Conservation (phyloP, 495 filamentous ascomycete species). For the Lichina pygmaea region DNA sequence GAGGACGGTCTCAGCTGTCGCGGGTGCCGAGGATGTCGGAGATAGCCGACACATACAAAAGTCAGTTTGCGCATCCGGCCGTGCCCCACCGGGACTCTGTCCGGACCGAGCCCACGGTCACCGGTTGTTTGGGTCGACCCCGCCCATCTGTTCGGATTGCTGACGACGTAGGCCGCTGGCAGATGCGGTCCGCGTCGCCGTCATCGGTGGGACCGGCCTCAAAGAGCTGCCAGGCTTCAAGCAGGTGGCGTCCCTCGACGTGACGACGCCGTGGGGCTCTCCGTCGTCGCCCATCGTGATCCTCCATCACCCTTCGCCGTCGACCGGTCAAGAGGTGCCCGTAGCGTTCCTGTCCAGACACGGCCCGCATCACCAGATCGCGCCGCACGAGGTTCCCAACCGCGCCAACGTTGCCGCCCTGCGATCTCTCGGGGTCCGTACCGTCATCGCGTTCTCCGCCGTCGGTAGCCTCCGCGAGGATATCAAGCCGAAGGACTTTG, state of each 20-base stretch:
- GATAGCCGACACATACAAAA: background rate
- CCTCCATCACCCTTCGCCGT: slow-evolving; percentile 47
- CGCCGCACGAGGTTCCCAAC: slow-evolving; percentile 72
- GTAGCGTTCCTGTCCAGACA: slow-evolving; percentile 90
- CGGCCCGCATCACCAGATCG: slow-evolving; percentile 63
- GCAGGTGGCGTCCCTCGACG: slow-evolving; percentile 45
- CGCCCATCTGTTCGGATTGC: too few relatives aligned
- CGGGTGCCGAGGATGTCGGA: background rate
- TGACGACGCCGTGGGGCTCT: slow-evolving; percentile 68
- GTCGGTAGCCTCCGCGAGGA: slow-evolving; percentile 80
- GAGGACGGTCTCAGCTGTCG: too few relatives aligned
- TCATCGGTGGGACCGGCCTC: slow-evolving; percentile 91
- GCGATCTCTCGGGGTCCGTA: slow-evolving; percentile 64
- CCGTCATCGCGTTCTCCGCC: slow-evolving; percentile 79
- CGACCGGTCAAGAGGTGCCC: slow-evolving; percentile 27
- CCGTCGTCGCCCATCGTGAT: slow-evolving; percentile 80
- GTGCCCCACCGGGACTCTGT: too few relatives aligned
- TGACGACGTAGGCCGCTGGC: background rate
- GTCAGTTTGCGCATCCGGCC: background rate
- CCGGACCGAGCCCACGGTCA: too few relatives aligned
- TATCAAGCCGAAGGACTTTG: slow-evolving; percentile 86
- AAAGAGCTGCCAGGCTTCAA: slow-evolving; percentile 43
- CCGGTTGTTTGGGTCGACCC: too few relatives aligned
- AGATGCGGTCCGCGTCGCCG: slow-evolving; percentile 71
- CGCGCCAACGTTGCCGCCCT: slow-evolving; percentile 92